phyloP scores from a whole-genome alignment of 257 asterid species.

The Thymus mandschuricus region DNA sequence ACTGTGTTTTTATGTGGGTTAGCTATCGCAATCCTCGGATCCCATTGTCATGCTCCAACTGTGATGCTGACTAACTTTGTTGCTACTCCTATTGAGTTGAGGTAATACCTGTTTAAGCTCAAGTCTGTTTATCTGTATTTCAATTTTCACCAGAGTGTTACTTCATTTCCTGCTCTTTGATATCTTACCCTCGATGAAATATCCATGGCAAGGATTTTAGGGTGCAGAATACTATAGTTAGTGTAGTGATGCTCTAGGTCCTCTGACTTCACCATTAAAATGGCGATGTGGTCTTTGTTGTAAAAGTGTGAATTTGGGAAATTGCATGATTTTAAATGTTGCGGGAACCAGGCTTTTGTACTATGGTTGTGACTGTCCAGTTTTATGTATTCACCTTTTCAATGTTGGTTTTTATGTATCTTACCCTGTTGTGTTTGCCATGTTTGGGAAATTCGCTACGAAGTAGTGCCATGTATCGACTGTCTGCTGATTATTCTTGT shows the following conservation, averaged over 20 bases:
- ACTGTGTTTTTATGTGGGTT: conserved; percentile 82
- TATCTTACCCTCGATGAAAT: conserved; percentile 2
- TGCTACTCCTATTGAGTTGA: conserved; percentile 85
- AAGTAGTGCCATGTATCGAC: neutral
- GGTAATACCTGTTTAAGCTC: conserved; percentile 47
- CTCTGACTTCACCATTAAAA: conserved; percentile 18
- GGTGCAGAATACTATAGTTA: conserved; percentile 21
- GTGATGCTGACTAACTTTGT: conserved; percentile 85
- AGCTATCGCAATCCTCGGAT: conserved; percentile 76
- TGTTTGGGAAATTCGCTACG: neutral
- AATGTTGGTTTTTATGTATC: conserved; percentile 15
- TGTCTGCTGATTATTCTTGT: conserved; percentile 9
- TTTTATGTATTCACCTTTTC: neutral
- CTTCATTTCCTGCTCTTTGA: conserved; percentile 9
- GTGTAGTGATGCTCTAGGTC: conserved; percentile 12
- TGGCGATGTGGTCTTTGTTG: neutral
- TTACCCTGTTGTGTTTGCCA: conserved; percentile 6
- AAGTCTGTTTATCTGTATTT: neutral
- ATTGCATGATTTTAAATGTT: neutral
- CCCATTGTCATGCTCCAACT: conserved; percentile 86
- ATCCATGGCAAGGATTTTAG: neutral
- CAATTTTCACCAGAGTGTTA: too few relatives aligned
- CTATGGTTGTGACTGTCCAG: neutral
- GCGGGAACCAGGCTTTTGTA: conserved; percentile 8
- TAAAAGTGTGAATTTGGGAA: neutral